Evolutionary conservation across 2,329 filamentous ascomycete species (phyloP), one percentile per base, ranked within the genome.

Genomic region (Hymenoscyphus occultus): DNA sequence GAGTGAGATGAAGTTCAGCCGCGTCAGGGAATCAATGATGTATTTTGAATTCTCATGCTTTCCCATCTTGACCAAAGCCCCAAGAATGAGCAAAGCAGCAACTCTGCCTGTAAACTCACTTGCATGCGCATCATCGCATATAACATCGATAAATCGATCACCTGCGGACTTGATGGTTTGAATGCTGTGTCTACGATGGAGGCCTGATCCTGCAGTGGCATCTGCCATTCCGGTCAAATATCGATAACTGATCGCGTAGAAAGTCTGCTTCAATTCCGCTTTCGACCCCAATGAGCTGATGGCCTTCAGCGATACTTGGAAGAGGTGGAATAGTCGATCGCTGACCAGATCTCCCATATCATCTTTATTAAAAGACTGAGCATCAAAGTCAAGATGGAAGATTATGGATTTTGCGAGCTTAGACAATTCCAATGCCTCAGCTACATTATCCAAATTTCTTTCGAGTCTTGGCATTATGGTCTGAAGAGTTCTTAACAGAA

Each of bases 91-190:
- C 56, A 98, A 81, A 12, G 95, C 93, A 0, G 94, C 90, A 3
- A 96, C 88, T 74, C 96, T 91, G 76, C 92, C 96, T 13, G 84
- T 85, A 45, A 90, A 85, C 73, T 94, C 90, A 48, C 93, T 92
- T 65, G 90, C 88, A 76, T 93, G 94, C 22, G 93, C 93, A 79
- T 99, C 95, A 73, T 99, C 95, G 74, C 93, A 97, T 56, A 97
- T 83, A 32, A 92, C 87, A 71, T 94, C 92, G 66, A 98, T 84
- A 48, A 98, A 82, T 63, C 90, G 85, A 72, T 92, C 90, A 48
- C 95, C 93, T 56, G 92, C 88, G 4, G 89, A 86, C 76, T 91
- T 92, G 70, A 96, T 84, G 0, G 90, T 89, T 74, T 91, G 84
- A 51, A 87, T 82, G 59, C 79, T 86, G 67, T 87, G 83, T 58